These are phyloP conservation scores for Hirsutella rhossiliensis DNA, from an alignment of 2,329 filamentous ascomycete genomes.

Conservation along the genomic window DNA sequence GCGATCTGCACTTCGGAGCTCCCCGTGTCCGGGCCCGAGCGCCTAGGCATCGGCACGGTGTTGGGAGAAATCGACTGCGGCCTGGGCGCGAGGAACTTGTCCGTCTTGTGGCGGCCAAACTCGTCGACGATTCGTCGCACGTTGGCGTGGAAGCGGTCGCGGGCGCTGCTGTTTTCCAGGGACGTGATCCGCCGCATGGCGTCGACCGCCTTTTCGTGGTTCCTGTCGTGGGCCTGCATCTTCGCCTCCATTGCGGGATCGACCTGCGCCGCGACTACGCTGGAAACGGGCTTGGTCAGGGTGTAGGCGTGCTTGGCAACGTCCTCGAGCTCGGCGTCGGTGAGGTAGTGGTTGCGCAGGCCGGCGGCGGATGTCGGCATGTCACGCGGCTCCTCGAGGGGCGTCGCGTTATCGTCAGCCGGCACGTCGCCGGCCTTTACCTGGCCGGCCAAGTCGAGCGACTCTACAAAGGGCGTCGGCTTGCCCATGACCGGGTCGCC, in stretches of 20 bases:
- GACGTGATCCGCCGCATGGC: slow-evolving; percentile 71
- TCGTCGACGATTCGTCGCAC: slow-evolving; percentile 72
- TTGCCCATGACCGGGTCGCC: slow-evolving; percentile 74
- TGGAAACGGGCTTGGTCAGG: slow-evolving; percentile 48
- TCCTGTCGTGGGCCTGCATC: slow-evolving; percentile 33
- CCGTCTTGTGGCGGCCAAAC: slow-evolving; percentile 87
- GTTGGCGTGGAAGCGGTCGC: slow-evolving; percentile 71
- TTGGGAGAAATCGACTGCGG: slow-evolving; percentile 32
- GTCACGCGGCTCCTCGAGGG: slow-evolving; percentile 22
- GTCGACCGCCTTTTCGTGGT: slow-evolving; percentile 56
- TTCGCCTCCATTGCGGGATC: slow-evolving; percentile 27
- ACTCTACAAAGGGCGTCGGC: slow-evolving; percentile 71
- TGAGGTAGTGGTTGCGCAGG: slow-evolving; percentile 67
- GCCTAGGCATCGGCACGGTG: slow-evolving; percentile 29
- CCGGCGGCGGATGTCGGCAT: slow-evolving; percentile 35
- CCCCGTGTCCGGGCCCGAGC: slow-evolving; percentile 85
- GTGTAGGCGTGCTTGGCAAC: slow-evolving; percentile 56
- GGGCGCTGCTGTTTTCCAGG: slow-evolving; percentile 63
- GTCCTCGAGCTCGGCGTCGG: slow-evolving; percentile 50
- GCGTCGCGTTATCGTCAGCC: slow-evolving; percentile 29
- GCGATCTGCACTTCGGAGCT: slow-evolving; percentile 97
- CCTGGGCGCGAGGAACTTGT: slow-evolving; percentile 53
- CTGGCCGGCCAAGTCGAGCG: slow-evolving; percentile 57
- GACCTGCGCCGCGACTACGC: slow-evolving; percentile 20
- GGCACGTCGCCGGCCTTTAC: slow-evolving; percentile 20